Evolutionary conservation across 148 eudicot genomes (phyloP), one percentile per base, ranked within the genome.

Genomic region (Vaccinium corymbosum): DNA sequence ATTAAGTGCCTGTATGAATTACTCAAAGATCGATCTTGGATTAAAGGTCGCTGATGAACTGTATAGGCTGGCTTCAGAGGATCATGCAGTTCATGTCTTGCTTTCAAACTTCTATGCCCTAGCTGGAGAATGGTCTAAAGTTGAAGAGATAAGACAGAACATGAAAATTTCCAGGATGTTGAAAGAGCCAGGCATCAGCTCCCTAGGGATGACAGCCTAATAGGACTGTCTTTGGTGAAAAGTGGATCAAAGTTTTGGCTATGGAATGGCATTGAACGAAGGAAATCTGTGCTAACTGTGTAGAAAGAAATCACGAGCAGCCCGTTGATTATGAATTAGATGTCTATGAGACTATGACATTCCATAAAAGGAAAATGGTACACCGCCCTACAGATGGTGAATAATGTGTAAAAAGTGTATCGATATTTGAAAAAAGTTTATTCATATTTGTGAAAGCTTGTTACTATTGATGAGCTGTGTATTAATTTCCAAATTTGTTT

Each of bases 81-180:
- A 76, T 62, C 70, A 32, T 55, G 83, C 55, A 75, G 66, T 85
- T 73, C 25, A 13, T 62, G 38, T 81, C 38, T 64, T 85, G 75
- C 79, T 82, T 25, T 85, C 84, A 22, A 85, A 85, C 83, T 85
- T 82, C 71, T 85, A 76, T 85, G 84, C 87, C 1, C 78, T 85
- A 7, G 84, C 81, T 11, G 82, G 51, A 66, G 52, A 82, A n/a
- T 85, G 87, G 87, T 82, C 50, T 25, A 77, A 66, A 64, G 84
- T 82, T 61, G 87, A 64, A 62, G 56, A 82, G 42, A 76, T 66
- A 27, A 85, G 84, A 66, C 27, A 66, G 70, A 82, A n/a, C 14
- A 64, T 81, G 84, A 81, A 82, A 52, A 77, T 25, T 3, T 35
- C 5, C 29, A 29, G 38, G 7, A n/a, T 66, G 70, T 51, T 22